Conservation (phyloP, 169 alveolate genomes). For the Plasmodium coatneyi region DNA sequence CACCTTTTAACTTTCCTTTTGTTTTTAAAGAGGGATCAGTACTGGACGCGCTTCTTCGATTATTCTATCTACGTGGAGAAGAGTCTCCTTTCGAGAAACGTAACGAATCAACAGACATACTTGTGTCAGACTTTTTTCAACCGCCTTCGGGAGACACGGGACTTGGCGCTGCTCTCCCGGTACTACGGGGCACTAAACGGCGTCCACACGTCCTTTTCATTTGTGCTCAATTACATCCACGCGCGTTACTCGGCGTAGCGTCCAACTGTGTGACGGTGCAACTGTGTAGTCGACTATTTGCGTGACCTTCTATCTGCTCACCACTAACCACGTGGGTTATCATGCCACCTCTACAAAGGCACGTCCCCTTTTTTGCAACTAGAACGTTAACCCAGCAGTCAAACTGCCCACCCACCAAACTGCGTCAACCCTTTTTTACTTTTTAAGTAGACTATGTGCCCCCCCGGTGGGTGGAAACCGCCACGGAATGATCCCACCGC, state of each 20-base stretch:
- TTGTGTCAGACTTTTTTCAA: constrained; percentile 15
- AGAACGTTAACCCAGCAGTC: background rate
- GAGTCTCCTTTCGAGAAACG: background rate
- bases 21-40: constrained; percentile 10
- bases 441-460: background rate
- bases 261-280: background rate
- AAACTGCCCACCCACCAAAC: background rate
- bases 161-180: background rate
- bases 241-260: background rate
- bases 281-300: background rate
- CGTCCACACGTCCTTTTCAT: background rate
- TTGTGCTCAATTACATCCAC: constrained; percentile 25
- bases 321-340: background rate
- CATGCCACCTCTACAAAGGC: background rate
- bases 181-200: constrained; percentile 11
- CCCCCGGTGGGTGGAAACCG: no score
- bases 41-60: constrained; percentile 59
- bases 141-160: background rate
- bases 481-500: background rate
- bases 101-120: background rate
- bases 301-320: background rate
- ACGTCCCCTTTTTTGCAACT: background rate
- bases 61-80: constrained; percentile 38
- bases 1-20: constrained; percentile 24
- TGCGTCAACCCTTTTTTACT: background rate